Base-by-base conservation (phyloP, 208 protist species). In the Leishmania tarentolae region DNA sequence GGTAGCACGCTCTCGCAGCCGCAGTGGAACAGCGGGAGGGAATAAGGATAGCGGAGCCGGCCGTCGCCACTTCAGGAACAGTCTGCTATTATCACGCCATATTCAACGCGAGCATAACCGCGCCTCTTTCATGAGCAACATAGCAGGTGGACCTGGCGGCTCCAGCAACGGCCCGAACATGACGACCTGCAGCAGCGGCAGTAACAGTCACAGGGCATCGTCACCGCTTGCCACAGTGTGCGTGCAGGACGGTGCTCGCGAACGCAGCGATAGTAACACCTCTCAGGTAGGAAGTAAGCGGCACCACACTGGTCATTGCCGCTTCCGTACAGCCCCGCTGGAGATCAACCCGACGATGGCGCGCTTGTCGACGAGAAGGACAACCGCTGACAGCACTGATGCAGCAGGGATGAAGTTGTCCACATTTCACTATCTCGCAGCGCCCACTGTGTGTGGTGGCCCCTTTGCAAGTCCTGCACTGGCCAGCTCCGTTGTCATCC, bases 241-340 rank as follows among this genome's bases (percentile, higher is more conserved):
- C 70, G 46, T 24, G 46, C 46, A 56, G n/a, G 46, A 75, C 70
- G 31, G 70, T 50, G 15, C 4, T 28, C 40, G 7, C 70, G 70
- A 56, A 53, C 21, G 46, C 17, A 46, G 40, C 24, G 74, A 79
- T 42, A 1, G 59, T 42, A 31, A 24, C 35, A 75, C 65, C 74
- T 44, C 69, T 52, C 80, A 42, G 3, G 65, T 56, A 24, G 53
- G n/a, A 35, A 70, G 46, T 53, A 46, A 53, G 19, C 37, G 59
- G 37, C 56, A 52, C 44, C 35, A 68, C 15, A 17, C 42, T 9
- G n/a, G 19, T 13, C 19, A 52, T 13, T 74, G 57, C 31, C 83
- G 35, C 5, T 61, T 77, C 56, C 65, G 61, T 61, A 75, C 75
- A 6, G 73, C 78, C 31, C 82, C 65, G 11, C 78, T 81, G n/a